These are phyloP conservation scores for Paramarasmius palmivorus DNA, from an alignment of 1,284 basidiomycete species.

Conservation along the genomic window DNA sequence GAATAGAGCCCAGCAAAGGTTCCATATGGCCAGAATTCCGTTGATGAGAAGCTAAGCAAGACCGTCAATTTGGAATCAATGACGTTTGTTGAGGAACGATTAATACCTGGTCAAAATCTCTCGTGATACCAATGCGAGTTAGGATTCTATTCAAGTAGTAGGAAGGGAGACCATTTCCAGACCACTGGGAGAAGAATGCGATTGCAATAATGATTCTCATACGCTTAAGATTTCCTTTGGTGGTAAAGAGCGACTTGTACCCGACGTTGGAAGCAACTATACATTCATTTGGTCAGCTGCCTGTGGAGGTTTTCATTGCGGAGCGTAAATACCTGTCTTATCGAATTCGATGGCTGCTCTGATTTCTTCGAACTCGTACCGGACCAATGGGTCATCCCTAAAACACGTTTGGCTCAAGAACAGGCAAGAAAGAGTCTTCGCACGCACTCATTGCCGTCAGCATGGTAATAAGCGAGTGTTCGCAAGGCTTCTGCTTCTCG, in stretches of 20 bases:
- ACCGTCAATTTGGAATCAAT: not conserved
- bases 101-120: conserved; percentile 50
- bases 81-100: not conserved
- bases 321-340: conserved; percentile 31
- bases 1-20: conserved; percentile 59
- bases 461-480: conserved; percentile 72
- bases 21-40: conserved; percentile 77
- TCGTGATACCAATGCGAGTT: conserved; percentile 69
- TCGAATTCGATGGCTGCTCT: conserved; percentile 71
- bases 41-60: conserved; percentile 65
- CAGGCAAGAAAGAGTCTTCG: not conserved
- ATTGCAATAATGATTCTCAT: conserved; percentile 68
- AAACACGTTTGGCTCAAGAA: not conserved
- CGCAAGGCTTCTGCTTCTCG: not conserved
- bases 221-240: conserved; percentile 66
- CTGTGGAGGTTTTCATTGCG: too few relatives aligned
- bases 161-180: conserved; percentile 73
- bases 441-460: conserved; percentile 57
- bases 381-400: conserved; percentile 67
- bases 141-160: conserved; percentile 78
- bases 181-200: conserved; percentile 77
- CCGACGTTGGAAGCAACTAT: conserved; percentile 57
- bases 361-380: conserved; percentile 78
- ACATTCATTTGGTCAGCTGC: too few relatives aligned
- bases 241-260: conserved; percentile 59